These are phyloP conservation scores for Fusarium avenaceum DNA, from an alignment of 2,329 filamentous ascomycete genomes.

Conservation along the genomic window DNA sequence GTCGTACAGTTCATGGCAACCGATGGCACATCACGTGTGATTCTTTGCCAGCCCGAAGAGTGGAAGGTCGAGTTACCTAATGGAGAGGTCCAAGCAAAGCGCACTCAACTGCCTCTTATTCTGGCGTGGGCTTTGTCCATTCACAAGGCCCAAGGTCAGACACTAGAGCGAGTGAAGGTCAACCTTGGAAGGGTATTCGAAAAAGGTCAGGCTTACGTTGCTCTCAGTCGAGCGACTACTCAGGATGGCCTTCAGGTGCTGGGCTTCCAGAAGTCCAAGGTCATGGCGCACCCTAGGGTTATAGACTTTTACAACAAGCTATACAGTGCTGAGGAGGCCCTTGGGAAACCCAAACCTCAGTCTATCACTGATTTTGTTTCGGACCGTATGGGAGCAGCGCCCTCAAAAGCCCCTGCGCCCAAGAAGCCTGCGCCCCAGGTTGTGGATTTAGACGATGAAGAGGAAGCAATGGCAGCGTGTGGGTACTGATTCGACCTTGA, in stretches of 20 bases:
- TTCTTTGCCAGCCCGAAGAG: constrained; percentile 87
- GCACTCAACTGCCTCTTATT: constrained; percentile 86
- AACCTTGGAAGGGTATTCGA: constrained; percentile 94
- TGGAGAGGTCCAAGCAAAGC: constrained; percentile 91
- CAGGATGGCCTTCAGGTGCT: constrained; percentile 90
- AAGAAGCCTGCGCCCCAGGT: constrained; percentile 39
- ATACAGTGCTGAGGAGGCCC: constrained; percentile 75
- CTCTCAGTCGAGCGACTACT: constrained; percentile 89
- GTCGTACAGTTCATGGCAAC: constrained; percentile 84
- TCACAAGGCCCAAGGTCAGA: constrained; percentile 97
- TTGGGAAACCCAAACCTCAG: constrained; percentile 49
- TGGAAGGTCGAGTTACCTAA: constrained; percentile 99
- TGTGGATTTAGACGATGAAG: constrained; percentile 62
- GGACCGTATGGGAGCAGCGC: constrained; percentile 51
- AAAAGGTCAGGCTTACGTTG: constrained; percentile 97
- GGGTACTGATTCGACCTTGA: constrained; percentile 50
- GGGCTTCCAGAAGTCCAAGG: constrained; percentile 88
- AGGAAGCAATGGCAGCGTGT: constrained; percentile 63
- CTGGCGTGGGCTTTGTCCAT: constrained; percentile 97
- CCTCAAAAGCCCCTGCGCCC: constrained; percentile 22
- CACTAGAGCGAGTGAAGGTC: constrained; percentile 92
- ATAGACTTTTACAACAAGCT: constrained; percentile 87
- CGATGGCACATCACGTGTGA: constrained; percentile 73
- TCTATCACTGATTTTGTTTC: constrained; percentile 59
- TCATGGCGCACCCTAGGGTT: constrained; percentile 93